These are phyloP conservation scores for Kluyveromyces starmeri DNA, from an alignment of 805 yeast genomes.

Conservation along the genomic window DNA sequence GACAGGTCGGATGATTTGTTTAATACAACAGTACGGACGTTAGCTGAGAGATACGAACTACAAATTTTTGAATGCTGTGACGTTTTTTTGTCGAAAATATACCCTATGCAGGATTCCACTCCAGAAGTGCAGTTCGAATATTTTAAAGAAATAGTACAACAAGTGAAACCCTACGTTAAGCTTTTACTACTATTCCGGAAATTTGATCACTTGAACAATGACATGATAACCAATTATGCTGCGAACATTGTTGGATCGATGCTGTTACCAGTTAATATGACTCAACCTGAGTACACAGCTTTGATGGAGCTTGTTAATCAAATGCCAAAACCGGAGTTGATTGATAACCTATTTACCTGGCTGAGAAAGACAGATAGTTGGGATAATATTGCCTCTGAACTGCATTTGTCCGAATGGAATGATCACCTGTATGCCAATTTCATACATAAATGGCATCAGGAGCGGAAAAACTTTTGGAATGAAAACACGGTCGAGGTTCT, in stretches of 20 bases:
- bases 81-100: background rate
- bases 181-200: constrained; percentile 1
- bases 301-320: constrained; percentile 12
- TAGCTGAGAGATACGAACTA: constrained; percentile 2
- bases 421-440: constrained; percentile 10
- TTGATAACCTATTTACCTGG: constrained; percentile 13
- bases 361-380: constrained; percentile 7
- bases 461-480: constrained; percentile 1
- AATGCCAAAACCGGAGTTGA: constrained; percentile 11
- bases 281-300: constrained; percentile 10
- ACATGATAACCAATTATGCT: constrained; percentile 9
- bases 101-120: background rate
- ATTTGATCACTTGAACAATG: background rate
- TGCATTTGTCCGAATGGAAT: constrained; percentile 11
- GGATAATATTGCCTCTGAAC: constrained; percentile 7
- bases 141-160: background rate
- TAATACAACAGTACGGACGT: background rate
- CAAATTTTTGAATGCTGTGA: background rate
- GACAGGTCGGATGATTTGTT: background rate
- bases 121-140: background rate
- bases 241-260: constrained; percentile 21
- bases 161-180: constrained; percentile 1
- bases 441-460: constrained; percentile 7
- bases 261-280: constrained; percentile 14
- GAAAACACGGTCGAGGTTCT: background rate